Conservation (phyloP, 208 protist genomes). For the Trypanosoma lewisi region DNA sequence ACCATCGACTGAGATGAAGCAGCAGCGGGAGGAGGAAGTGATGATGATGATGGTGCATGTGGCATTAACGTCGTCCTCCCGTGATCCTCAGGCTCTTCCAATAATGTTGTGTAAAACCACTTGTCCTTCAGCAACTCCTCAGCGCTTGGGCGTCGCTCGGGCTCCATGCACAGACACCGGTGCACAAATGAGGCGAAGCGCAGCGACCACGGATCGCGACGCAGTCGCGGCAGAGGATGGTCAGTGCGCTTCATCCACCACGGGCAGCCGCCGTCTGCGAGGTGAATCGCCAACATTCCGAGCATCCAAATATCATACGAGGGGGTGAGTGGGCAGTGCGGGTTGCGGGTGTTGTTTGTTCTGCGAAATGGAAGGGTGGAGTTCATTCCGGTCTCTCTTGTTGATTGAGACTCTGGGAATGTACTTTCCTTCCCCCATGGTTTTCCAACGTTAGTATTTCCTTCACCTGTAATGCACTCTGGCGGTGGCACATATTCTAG, state of each 20-base stretch:
- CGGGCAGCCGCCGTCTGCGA: conserved; percentile 52
- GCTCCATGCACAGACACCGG: conserved; percentile 42
- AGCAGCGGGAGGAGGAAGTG: background rate
- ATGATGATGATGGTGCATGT: background rate
- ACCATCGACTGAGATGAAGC: conserved; percentile 5
- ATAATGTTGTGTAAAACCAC: conserved; percentile 67
- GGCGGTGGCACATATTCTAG: conserved; percentile 39
- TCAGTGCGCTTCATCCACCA: conserved; percentile 43
- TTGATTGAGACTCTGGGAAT: background rate
- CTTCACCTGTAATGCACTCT: conserved; percentile 40
- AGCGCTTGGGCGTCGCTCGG: conserved; percentile 46
- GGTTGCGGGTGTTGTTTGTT: conserved; percentile 39
- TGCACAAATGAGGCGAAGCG: conserved; percentile 62
- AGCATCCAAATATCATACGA: conserved; percentile 74
- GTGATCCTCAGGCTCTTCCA: conserved; percentile 21
- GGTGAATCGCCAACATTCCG: conserved; percentile 65
- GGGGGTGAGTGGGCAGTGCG: conserved; percentile 16
- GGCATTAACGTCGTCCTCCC: no score
- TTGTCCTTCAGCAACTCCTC: conserved; percentile 66
- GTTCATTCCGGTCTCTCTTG: background rate
- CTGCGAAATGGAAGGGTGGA: conserved; percentile 8
- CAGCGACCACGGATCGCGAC: conserved; percentile 34
- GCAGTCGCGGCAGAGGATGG: conserved; percentile 34
- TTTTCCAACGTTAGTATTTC: background rate
- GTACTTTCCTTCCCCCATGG: background rate